These are phyloP conservation scores for Aspergillus sparsus DNA, from an alignment of 495 filamentous ascomycete species.

Conservation along the genomic window DNA sequence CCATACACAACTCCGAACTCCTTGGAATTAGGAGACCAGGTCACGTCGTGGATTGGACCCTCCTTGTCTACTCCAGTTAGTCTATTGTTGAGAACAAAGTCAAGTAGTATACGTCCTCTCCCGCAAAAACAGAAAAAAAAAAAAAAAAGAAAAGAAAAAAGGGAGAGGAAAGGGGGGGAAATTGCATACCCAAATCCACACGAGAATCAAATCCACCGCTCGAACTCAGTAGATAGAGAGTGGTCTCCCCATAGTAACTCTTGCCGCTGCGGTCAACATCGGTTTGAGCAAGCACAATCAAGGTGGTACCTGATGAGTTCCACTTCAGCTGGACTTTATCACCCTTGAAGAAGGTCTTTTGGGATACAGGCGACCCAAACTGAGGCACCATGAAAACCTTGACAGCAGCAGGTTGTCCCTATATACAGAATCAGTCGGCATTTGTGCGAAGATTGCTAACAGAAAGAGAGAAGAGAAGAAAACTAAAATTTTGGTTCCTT, in stretches of 20 bases:
- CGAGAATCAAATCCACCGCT: slow-evolving; percentile 91
- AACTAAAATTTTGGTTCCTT: slow-evolving; percentile 9
- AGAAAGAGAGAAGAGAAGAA: background rate
- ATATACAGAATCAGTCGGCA: background rate
- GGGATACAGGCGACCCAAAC: slow-evolving; percentile 77
- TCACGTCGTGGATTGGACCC: slow-evolving; percentile 95
- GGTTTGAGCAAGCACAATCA: slow-evolving; percentile 96
- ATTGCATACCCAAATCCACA: slow-evolving; percentile 67
- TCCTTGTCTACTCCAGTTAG: slow-evolving; percentile 72
- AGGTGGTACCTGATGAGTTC: slow-evolving; percentile 84
- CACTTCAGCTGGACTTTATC: slow-evolving; percentile 98
- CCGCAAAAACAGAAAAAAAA: too few relatives aligned
- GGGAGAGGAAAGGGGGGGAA: background rate
- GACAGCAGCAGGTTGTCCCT: slow-evolving; percentile 89
- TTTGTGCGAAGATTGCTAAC: slow-evolving; percentile 12
- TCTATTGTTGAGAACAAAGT: background rate
- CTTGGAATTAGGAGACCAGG: slow-evolving; percentile 96
- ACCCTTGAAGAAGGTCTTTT: slow-evolving; percentile 99
- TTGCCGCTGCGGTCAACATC: slow-evolving; percentile 97
- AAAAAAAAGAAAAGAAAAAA: background rate
- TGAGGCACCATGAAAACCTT: slow-evolving; percentile 92
- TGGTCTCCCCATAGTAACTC: slow-evolving; percentile 99
- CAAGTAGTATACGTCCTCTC: too few relatives aligned
- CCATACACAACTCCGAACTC: slow-evolving; percentile 97
- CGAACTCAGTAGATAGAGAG: slow-evolving; percentile 89